Evolutionary conservation across 2,329 filamentous ascomycete species (phyloP).

Genomic region (Xylariomycetidae sp.): DNA sequence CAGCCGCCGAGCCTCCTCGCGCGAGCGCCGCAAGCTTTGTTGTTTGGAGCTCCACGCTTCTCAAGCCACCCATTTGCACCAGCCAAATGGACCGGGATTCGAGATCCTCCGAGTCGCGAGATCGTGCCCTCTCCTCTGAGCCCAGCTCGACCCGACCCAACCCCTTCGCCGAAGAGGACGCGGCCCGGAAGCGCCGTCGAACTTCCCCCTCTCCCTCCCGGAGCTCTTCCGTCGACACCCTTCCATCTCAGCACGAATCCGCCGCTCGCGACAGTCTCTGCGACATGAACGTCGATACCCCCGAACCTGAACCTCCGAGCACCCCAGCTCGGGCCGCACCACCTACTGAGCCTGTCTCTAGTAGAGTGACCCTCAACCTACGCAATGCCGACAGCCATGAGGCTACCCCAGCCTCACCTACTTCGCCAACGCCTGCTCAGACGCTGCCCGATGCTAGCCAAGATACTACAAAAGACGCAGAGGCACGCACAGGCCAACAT

Average conservation of each 20-base stretch:
- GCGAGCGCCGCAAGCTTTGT: slow-evolving; percentile 39
- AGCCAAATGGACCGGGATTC: slow-evolving; percentile 48
- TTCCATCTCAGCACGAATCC: slow-evolving; percentile 24
- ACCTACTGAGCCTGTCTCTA: slow-evolving; percentile 42
- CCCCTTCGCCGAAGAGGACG: slow-evolving; percentile 55
- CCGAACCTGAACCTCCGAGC: slow-evolving; percentile 32
- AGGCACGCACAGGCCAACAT: slow-evolving; percentile 30
- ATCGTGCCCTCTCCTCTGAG: slow-evolving; percentile 57
- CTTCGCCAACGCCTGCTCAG: slow-evolving; percentile 31
- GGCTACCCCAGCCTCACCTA: slow-evolving; percentile 36
- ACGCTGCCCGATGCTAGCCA: slow-evolving; percentile 28
- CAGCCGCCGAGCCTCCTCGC: slow-evolving; percentile 47
- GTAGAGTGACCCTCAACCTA: slow-evolving; percentile 55
- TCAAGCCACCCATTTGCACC: slow-evolving; percentile 31
- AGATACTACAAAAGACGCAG: slow-evolving; percentile 40
- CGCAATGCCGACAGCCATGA: slow-evolving; percentile 39
- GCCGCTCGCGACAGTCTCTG: slow-evolving; percentile 27
- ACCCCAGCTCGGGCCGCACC: slow-evolving; percentile 33
- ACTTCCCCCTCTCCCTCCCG: slow-evolving; percentile 52
- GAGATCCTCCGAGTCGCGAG: slow-evolving; percentile 44
- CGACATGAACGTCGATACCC: slow-evolving; percentile 35
- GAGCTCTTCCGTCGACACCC: slow-evolving; percentile 44
- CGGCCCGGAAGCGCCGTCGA: slow-evolving; percentile 56
- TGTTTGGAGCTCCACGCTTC: slow-evolving; percentile 40
- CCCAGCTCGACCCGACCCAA: slow-evolving; percentile 57